Conservation (phyloP, 83 land plant genomes). For the Diphasiastrum complanatum region DNA sequence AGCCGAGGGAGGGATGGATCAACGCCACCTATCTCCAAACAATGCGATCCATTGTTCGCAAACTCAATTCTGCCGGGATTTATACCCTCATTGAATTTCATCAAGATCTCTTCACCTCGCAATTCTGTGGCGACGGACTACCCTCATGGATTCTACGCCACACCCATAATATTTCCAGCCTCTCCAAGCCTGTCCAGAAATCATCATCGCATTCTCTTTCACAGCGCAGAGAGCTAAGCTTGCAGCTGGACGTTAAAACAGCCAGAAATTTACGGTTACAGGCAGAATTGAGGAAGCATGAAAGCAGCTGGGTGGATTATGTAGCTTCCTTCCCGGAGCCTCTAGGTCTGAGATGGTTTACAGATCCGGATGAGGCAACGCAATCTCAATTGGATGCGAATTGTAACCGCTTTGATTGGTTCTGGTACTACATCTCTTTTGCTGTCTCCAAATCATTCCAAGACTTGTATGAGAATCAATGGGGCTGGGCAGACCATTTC, state of each 20-base stretch:
- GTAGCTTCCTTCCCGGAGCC: constrained; percentile 21
- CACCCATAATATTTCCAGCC: background rate
- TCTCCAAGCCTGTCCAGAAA: background rate
- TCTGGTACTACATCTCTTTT: constrained; percentile 20
- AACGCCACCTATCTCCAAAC: constrained; percentile 7
- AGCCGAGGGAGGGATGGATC: constrained; percentile 10
- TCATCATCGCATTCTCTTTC: too few species aligned
- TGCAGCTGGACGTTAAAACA: too few species aligned
- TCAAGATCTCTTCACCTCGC: constrained; percentile 19
- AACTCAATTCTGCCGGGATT: constrained; percentile 15
- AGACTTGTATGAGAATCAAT: constrained; percentile 17
- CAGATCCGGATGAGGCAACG: background rate
- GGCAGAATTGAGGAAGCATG: too few species aligned
- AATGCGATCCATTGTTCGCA: constrained; percentile 10
- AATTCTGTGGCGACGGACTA: constrained; percentile 21
- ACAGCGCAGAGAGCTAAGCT: too few species aligned
- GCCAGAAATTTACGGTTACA: too few species aligned
- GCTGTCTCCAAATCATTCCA: constrained; percentile 19
- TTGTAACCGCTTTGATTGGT: constrained; percentile 14
- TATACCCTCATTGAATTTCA: constrained; percentile 20
- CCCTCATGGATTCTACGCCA: constrained; percentile 16
- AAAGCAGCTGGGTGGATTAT: background rate
- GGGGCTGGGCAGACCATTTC: constrained; percentile 23
- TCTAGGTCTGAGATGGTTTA: constrained; percentile 14
- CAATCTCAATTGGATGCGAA: constrained; percentile 8